Base-by-base conservation (phyloP, 805 yeast species). In the Candida andamanensis region DNA sequence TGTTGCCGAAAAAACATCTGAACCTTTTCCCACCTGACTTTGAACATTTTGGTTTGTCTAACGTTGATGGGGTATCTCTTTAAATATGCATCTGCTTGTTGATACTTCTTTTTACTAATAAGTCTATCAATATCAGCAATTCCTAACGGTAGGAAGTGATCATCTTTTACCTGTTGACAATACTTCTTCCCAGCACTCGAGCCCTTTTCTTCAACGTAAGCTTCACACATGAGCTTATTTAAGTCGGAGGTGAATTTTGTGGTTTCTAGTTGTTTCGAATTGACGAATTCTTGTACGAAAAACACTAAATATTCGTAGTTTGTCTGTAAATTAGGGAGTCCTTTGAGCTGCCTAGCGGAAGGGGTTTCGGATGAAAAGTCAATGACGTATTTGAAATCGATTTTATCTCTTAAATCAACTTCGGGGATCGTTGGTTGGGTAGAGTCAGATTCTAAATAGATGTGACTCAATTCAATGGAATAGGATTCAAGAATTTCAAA, bases 271-370 rank as follows among this genome's bases (percentile, higher is more conserved):
- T 24, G 25, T 15, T 23, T 26, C 3, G n/a, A 14, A 7, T 43
- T 32, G 14, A 30, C 36, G n/a, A 74, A 60, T 8, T 48, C 39
- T 3, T 42, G 33, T 5, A 66, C 49, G 6, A 64, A 47, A 19
- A 63, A 61, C 7, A 53, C 43, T 52, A 77, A 63, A 18, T 65
- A 67, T 4, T 62, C 65, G 15, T 58, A 59, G 29, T 63, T 63
- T 11, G 72, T 63, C 7, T 66, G 67, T 8, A 11, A 8, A 13
- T 47, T 52, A 2, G 53, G 55, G 15, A 60, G 16, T 45, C 45
- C 47, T 40, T 24, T 59, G 62, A 14, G 46, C 19, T 37, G 52
- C n/a, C 42, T 17, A 24, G 33, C 35, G 10, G 35, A 23, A 5
- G 46, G 46, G 12, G 23, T 32, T 12, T 50, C 51, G 6, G 40